Percentiles rank a stretch among this genome's conserved stretches.
These are phyloP conservation scores for Pseudogymnoascus sp. DNA, from an alignment of 2,329 filamentous ascomycete genomes.

Conservation along the genomic window DNA sequence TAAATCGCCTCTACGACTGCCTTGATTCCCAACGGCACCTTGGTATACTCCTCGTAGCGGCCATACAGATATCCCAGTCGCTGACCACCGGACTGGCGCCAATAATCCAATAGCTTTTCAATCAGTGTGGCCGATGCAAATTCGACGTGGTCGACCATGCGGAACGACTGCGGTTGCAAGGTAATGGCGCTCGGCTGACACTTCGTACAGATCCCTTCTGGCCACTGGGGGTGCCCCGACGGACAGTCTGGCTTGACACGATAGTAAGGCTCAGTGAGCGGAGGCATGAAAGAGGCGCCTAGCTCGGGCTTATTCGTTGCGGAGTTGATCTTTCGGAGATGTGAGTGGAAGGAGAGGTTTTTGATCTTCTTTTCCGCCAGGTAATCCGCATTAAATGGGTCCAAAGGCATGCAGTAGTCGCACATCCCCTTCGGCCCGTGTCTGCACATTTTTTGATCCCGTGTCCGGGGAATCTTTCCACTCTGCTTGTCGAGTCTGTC, in stretches of 20 bases:
- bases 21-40: constrained; percentile 90
- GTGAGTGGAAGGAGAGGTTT: constrained; percentile 90
- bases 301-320: constrained; percentile 94
- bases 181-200: constrained; percentile 97
- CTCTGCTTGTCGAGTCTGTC: constrained; percentile 77
- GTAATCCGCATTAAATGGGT: constrained; percentile 86
- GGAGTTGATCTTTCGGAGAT: constrained; percentile 90
- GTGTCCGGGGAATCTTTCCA: constrained; percentile 75
- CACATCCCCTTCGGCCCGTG: constrained; percentile 98
- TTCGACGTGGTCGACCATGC: constrained; percentile 97
- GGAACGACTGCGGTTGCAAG: constrained; percentile 83
- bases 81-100: constrained; percentile 75
- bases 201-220: constrained; percentile 94
- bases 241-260: constrained; percentile 84
- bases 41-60: constrained; percentile 79
- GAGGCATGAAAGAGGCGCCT: constrained; percentile 91
- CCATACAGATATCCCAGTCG: constrained; percentile 88
- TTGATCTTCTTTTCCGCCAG: constrained; percentile 97
- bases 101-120: constrained; percentile 84
- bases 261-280: constrained; percentile 86
- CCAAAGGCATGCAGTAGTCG: constrained; percentile 95
- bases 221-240: constrained; percentile 86
- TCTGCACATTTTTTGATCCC: constrained; percentile 80
- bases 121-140: constrained; percentile 80
- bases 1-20: constrained; percentile 96